Evolutionary conservation across 306 rosid genomes (phyloP).

Genomic region (Phaseolus lunatus): DNA sequence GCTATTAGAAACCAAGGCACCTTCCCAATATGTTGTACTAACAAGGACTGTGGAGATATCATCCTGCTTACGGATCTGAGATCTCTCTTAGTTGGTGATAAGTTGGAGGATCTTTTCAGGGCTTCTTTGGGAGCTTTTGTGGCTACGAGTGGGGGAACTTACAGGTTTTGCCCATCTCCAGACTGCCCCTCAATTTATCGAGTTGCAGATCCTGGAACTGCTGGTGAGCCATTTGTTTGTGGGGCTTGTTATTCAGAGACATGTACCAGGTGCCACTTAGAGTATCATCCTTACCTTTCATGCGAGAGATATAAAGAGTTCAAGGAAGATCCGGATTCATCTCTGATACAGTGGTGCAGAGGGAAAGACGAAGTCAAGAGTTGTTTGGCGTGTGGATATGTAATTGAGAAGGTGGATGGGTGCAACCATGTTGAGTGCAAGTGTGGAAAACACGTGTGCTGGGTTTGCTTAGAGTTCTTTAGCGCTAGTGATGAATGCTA

Average conservation of each 20-base stretch:
- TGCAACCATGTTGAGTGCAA: conserved; percentile 90
- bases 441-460: conserved; percentile 93
- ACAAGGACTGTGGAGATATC: conserved; percentile 59
- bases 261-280: conserved; percentile 85
- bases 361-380: conserved; percentile 82
- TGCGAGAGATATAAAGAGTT: conserved; percentile 76
- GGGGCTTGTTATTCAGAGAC: conserved; percentile 91
- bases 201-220: conserved; percentile 58
- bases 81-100: conserved; percentile 60
- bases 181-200: conserved; percentile 88
- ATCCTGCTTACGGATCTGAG: conserved; percentile 68
- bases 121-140: conserved; percentile 88
- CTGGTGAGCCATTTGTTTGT: conserved; percentile 72
- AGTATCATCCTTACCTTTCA: conserved; percentile 80
- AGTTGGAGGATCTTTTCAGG: conserved; percentile 89
- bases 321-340: conserved; percentile 90
- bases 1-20: conserved; percentile 73
- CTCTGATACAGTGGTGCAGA: conserved; percentile 79
- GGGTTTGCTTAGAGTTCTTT: conserved; percentile 80
- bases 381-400: conserved; percentile 69
- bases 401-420: conserved; percentile 87
- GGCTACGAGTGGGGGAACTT: conserved; percentile 60
- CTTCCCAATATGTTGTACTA: conserved; percentile 78
- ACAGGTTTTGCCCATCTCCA: conserved; percentile 90
- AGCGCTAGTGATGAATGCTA: conserved; percentile 74